A percentile compares a stretch with the other conserved stretches of the same genome.
Evolutionary conservation across 108 stramenopile species (phyloP).

Genomic region (Conticribra weissflogii): DNA sequence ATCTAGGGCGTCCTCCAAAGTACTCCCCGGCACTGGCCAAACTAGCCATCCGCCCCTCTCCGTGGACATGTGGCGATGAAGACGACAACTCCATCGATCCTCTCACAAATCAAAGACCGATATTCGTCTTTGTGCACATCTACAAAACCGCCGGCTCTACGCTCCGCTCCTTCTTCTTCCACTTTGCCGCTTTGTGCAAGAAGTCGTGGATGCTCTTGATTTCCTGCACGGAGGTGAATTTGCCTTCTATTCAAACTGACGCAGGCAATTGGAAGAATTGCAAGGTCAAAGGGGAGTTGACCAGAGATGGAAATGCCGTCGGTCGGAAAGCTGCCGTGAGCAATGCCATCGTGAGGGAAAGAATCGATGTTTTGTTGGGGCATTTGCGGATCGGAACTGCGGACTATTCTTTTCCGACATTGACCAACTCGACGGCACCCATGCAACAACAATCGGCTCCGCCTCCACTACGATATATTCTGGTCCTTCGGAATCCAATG

Average conservation of each 20-base stretch:
- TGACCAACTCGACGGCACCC: too few relatives aligned
- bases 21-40: constrained; percentile 27
- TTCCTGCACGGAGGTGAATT: constrained; percentile 2
- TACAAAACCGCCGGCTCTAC: constrained; percentile 70
- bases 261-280: constrained; percentile 20
- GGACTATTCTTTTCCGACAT: constrained; percentile 15
- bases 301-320: constrained; percentile 7
- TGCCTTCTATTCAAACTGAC: constrained; percentile 6
- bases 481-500: constrained; percentile 57
- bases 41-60: constrained; percentile 18
- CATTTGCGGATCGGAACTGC: constrained; percentile 49
- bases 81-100: constrained; percentile 15
- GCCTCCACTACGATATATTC: constrained; percentile 34
- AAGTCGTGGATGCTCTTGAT: constrained; percentile 36
- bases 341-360: constrained; percentile 27
- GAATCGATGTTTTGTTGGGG: constrained; percentile 55
- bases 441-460: too few relatives aligned
- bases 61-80: constrained; percentile 36
- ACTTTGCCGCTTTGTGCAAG: constrained; percentile 44
- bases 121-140: constrained; percentile 59
- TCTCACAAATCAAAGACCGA: constrained; percentile 29
- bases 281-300: constrained; percentile 14
- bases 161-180: constrained; percentile 45
- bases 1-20: constrained; percentile 9
- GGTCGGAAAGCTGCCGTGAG: background rate